These are phyloP conservation scores for Silybum marianum DNA, from an alignment of 129 eudicot species.

Conservation along the genomic window DNA sequence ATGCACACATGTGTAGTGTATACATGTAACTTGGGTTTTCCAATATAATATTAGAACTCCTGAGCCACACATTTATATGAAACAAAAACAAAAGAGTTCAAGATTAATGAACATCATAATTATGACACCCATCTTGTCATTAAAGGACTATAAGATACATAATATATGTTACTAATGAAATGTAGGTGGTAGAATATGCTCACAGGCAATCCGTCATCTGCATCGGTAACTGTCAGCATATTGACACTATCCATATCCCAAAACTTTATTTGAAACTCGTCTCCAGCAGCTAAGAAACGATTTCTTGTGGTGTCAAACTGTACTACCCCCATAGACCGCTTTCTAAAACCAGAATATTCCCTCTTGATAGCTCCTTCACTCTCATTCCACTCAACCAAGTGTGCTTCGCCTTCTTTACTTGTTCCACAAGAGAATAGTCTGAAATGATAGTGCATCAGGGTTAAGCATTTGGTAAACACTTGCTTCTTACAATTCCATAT, in stretches of 20 bases:
- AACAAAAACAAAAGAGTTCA: background rate
- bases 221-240: slow-evolving; percentile 63
- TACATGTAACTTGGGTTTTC: background rate
- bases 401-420: slow-evolving; percentile 87
- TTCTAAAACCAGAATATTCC: slow-evolving; percentile 70
- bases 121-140: background rate
- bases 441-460: slow-evolving; percentile 20
- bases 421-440: slow-evolving; percentile 91
- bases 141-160: background rate
- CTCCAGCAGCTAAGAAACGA: slow-evolving; percentile 87
- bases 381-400: slow-evolving; percentile 92
- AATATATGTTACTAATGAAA: background rate
- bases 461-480: slow-evolving; percentile 10
- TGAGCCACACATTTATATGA: background rate
- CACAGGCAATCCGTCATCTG: slow-evolving; percentile 81
- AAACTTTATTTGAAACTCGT: slow-evolving; percentile 77
- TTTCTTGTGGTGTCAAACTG: slow-evolving; percentile 86
- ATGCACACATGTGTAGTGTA: background rate
- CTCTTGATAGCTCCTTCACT: slow-evolving; percentile 89
- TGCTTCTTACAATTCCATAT: slow-evolving; percentile 3
- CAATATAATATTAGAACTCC: background rate
- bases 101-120: background rate
- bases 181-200: slow-evolving; percentile 24
- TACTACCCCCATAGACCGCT: slow-evolving; percentile 76
- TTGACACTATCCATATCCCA: slow-evolving; percentile 83